Conservation (phyloP, 345 rosid genomes). For the Hibiscus mutabilis region DNA sequence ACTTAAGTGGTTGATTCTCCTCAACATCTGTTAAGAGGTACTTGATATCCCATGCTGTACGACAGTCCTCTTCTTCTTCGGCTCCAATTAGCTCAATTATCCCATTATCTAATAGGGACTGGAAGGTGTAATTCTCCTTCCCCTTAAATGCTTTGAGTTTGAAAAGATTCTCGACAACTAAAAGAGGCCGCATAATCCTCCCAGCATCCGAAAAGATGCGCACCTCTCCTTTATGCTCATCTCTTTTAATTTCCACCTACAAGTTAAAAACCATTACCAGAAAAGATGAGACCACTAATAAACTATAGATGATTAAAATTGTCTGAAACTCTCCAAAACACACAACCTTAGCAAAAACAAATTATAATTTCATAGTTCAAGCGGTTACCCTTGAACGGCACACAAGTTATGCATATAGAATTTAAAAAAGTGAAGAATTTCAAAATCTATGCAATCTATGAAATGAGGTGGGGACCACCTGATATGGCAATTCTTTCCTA, state of each 20-base stretch:
- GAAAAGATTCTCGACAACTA: slow-evolving; percentile 59
- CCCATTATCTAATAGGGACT: slow-evolving; percentile 55
- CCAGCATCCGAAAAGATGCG: slow-evolving; percentile 80
- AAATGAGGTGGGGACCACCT: slow-evolving; percentile 34
- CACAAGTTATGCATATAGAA: not conserved
- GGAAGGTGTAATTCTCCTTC: slow-evolving; percentile 32
- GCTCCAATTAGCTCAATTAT: slow-evolving; percentile 69
- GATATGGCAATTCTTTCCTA: slow-evolving; percentile 47
- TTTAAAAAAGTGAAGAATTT: not conserved
- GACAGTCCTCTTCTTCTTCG: slow-evolving; percentile 90
- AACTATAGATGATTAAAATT: not conserved
- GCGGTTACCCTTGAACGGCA: not conserved
- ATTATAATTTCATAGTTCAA: not conserved
- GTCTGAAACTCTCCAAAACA: not conserved
- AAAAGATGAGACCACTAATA: slow-evolving; percentile 4
- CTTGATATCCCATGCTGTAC: slow-evolving; percentile 59
- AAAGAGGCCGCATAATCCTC: slow-evolving; percentile 82
- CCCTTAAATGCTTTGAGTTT: slow-evolving; percentile 47
- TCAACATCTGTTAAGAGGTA: slow-evolving; percentile 37
- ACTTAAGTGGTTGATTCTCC: slow-evolving; percentile 29
- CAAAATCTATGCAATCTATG: not conserved
- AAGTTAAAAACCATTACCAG: slow-evolving; percentile 10
- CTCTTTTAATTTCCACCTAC: slow-evolving; percentile 82
- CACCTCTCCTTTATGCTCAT: slow-evolving; percentile 59
- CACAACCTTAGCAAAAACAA: not conserved